Conservation (phyloP, 1,284 basidiomycete species). For the Lentinus polychrous region DNA sequence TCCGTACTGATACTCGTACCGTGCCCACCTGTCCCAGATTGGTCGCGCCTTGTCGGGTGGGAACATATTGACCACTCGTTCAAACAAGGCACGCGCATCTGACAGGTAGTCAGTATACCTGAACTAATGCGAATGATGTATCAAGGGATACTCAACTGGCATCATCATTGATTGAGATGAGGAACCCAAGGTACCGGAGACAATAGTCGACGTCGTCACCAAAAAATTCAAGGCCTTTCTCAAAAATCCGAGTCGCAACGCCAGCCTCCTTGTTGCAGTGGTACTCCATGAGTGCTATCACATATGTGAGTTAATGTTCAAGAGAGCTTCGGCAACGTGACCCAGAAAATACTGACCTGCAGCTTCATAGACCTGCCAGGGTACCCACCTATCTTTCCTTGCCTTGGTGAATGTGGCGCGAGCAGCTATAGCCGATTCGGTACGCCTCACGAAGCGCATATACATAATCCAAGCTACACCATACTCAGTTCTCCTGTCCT, state of each 20-base stretch:
- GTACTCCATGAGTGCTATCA: constrained; percentile 88
- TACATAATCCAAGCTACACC: constrained; percentile 78
- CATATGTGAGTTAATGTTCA: constrained; percentile 4
- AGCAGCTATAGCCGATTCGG: constrained; percentile 78
- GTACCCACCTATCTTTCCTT: constrained; percentile 76
- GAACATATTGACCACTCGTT: constrained; percentile 79
- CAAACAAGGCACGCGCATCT: constrained; percentile 96
- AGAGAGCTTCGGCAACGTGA: background rate
- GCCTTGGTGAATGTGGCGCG: constrained; percentile 81
- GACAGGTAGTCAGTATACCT: constrained; percentile 9
- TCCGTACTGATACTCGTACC: constrained; percentile 93
- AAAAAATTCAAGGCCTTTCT: constrained; percentile 87
- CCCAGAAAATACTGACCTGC: constrained; percentile 50
- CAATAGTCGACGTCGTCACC: constrained; percentile 83
- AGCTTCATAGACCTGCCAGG: constrained; percentile 94
- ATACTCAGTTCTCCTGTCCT: constrained; percentile 59
- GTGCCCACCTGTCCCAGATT: constrained; percentile 94
- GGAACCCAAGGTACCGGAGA: constrained; percentile 84
- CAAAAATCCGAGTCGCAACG: constrained; percentile 90
- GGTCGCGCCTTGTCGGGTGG: constrained; percentile 75
- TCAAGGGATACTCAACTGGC: constrained; percentile 60
- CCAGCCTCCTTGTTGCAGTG: constrained; percentile 84
- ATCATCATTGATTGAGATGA: constrained; percentile 94
- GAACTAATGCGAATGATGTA: background rate
- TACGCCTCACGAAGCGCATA: constrained; percentile 87